Base-by-base conservation (phyloP, 2,329 filamentous ascomycete genomes). In the Cladosporium sp. region DNA sequence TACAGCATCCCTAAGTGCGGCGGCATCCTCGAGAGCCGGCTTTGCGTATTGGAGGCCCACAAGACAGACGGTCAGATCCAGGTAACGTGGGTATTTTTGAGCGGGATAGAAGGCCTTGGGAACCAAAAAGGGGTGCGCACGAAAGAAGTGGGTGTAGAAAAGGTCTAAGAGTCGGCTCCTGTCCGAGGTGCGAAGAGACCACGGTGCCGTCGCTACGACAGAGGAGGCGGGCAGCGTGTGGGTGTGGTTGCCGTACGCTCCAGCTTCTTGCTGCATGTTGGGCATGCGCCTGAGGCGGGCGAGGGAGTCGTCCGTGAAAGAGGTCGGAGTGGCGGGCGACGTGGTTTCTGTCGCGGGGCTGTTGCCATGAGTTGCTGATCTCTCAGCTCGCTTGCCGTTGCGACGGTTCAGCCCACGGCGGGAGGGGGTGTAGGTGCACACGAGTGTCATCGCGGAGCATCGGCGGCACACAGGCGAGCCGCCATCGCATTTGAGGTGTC, bases 401-500 rank as follows among this genome's bases (percentile, higher is more conserved):
- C 59, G 55, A 11, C 85, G 84, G 69, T 86, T 87, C 72, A 87
- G 88, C 33, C 86, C 86, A 55, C 87, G 80, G 41, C 86, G 82
- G 37, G 86, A 89, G 43, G 85, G 82, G 46, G 88, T 81, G 66
- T 88, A 90, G 63, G 83, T 71, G 67, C 87, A 92, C 43, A 84
- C 76, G n/a, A 76, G 71, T 53, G 78, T 77, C 45, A 78, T 76
- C 46, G 74, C 69, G 19, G 72, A 71, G 68, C 87, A 91, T 51
- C 87, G 81, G 44, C 79, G 77, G 70, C 87, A 91, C 34, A n/a
- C n/a, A 11, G 87, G 86, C 33, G 71, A 83, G 37, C 74, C 71
- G 28, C 85, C 86, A 67, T 90, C 85, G 66, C 87, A 91, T 66
- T 89, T 91, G 44, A 90, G 76, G 67, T 91, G 87, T 63, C 87